Percentiles rank a stretch among this genome's conserved stretches.
Evolutionary conservation across 2,329 filamentous ascomycete species (phyloP).

Genomic region (Claviceps pusilla): DNA sequence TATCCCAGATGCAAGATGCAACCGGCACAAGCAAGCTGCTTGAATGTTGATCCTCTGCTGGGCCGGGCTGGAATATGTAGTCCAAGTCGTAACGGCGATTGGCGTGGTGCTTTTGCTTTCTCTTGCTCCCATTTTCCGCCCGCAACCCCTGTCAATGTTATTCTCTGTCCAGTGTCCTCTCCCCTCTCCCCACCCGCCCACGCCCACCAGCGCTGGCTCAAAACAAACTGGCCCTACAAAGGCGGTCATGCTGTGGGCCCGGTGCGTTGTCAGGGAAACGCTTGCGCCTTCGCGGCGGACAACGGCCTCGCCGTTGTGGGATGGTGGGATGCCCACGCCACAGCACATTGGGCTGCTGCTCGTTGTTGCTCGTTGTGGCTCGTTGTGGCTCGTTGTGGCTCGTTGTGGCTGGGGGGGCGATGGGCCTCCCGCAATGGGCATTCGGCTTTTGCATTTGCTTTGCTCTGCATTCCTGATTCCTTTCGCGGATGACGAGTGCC

Average conservation of each 20-base stretch:
- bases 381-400: not conserved
- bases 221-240: not conserved
- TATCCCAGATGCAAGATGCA: no score
- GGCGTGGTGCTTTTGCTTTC: not conserved
- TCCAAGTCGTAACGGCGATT: not conserved
- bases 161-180: not conserved
- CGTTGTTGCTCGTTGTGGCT: not conserved
- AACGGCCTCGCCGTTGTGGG: not conserved
- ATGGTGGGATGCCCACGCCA: no score
- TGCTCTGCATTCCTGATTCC: not conserved
- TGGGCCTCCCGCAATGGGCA: not conserved
- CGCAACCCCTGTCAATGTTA: not conserved
- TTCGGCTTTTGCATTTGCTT: not conserved
- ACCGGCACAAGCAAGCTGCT: not conserved
- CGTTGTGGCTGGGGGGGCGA: no score
- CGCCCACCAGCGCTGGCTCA: not conserved
- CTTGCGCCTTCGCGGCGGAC: no score
- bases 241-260: not conserved
- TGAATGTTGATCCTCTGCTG: not conserved
- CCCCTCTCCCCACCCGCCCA: not conserved
- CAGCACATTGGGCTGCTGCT: no score
- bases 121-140: not conserved
- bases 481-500: not conserved
- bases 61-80: not conserved
- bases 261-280: not conserved